These are phyloP conservation scores for Xerocomellus amylosporus DNA, from an alignment of 768 basidiomycete species.

Conservation along the genomic window DNA sequence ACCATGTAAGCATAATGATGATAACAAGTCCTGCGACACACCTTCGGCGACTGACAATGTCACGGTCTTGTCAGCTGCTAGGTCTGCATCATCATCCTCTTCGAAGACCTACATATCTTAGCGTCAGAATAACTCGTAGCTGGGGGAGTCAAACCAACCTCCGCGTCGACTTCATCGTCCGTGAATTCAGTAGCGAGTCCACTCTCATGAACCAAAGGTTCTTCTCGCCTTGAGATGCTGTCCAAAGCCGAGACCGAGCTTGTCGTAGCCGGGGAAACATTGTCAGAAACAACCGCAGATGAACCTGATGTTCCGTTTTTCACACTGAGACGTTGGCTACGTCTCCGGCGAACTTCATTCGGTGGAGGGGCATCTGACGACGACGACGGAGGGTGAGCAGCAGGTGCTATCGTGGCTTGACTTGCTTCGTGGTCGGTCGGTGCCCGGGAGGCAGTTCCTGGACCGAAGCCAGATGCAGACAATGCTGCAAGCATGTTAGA, in stretches of 20 bases:
- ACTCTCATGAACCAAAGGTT: slow-evolving; percentile 56
- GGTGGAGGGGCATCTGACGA: slow-evolving; percentile 37
- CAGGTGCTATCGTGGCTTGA: slow-evolving; percentile 28
- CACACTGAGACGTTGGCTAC: slow-evolving; percentile 81
- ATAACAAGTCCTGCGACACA: slow-evolving; percentile 27
- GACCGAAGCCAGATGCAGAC: slow-evolving; percentile 68
- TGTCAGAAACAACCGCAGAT: slow-evolving; percentile 11
- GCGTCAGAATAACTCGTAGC: slow-evolving; percentile 11
- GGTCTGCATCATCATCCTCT: slow-evolving; percentile 78
- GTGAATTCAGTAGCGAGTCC: slow-evolving; percentile 74
- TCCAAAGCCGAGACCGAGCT: slow-evolving; percentile 30
- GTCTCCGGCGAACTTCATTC: slow-evolving; percentile 55
- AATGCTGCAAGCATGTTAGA: slow-evolving; percentile 91
- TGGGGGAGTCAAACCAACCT: slow-evolving; percentile 35
- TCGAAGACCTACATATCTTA: slow-evolving; percentile 61
- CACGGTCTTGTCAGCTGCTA: slow-evolving; percentile 78
- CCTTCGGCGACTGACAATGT: slow-evolving; percentile 81
- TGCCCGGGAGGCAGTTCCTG: slow-evolving; percentile 42
- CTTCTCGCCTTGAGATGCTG: slow-evolving; percentile 34
- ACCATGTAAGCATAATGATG: slow-evolving; percentile 7
- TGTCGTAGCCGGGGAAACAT: slow-evolving; percentile 19
- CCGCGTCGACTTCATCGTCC: slow-evolving; percentile 83
- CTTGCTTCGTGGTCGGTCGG: slow-evolving; percentile 34
- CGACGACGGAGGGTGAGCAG: slow-evolving; percentile 30
- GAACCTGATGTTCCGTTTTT: slow-evolving; percentile 43